A percentile compares a stretch with the other conserved stretches of the same genome.
Evolutionary conservation across 2,329 filamentous ascomycete genomes (phyloP).

Genomic region (Diaporthe velutina): DNA sequence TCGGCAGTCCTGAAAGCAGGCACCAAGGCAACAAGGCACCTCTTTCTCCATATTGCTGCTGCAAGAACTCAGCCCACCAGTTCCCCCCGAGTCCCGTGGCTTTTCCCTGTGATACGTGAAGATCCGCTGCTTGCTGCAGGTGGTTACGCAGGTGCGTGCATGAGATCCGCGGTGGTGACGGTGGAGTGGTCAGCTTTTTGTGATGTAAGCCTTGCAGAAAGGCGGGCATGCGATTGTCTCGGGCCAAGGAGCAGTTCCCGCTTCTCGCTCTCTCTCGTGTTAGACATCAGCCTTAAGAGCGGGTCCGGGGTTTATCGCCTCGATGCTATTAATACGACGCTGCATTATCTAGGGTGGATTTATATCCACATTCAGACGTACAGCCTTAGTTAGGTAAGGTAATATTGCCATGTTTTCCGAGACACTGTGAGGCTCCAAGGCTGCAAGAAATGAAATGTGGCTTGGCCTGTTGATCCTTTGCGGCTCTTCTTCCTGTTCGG

Average conservation of each 20-base stretch:
- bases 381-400: not conserved
- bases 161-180: not conserved
- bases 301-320: not conserved
- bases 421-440: not conserved
- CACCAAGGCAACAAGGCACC: not conserved
- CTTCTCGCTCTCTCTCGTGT: not conserved
- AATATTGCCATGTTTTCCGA: not conserved
- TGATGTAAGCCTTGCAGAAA: conserved; percentile 33
- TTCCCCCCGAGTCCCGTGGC: not conserved
- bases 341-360: conserved; percentile 20
- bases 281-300: conserved; percentile 11
- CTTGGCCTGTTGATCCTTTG: not conserved
- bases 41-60: no score
- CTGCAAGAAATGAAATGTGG: not conserved
- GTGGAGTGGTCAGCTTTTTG: not conserved
- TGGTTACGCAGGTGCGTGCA: not conserved
- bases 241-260: not conserved
- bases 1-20: not conserved
- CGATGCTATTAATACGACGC: not conserved
- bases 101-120: not conserved
- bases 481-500: not conserved
- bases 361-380: not conserved
- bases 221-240: conserved; percentile 30
- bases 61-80: no score
- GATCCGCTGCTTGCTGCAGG: no score